phyloP scores from a whole-genome alignment of 306 rosid species.

The Senna tora region DNA sequence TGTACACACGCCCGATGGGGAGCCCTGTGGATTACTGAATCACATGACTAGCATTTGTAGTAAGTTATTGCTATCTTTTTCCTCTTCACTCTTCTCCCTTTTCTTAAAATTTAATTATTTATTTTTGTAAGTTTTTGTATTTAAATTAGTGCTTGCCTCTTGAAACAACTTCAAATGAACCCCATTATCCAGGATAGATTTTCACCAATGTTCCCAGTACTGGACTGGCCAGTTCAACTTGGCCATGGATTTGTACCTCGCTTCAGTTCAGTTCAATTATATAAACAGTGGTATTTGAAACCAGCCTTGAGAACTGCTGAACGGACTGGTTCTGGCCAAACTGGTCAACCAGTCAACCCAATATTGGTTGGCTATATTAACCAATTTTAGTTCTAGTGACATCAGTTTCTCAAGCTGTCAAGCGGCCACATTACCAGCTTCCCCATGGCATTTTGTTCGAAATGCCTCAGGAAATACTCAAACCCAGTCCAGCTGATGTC shows the following conservation, averaged over 20 bases:
- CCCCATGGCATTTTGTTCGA: background rate
- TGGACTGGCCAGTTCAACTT: no score
- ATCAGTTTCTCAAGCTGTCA: background rate
- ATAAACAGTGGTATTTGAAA: background rate
- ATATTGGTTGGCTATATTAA: background rate
- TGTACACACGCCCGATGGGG: conserved; percentile 99
- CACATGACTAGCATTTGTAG: conserved; percentile 80
- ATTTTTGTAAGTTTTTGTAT: background rate
- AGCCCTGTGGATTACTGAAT: conserved; percentile 95
- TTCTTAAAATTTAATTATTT: background rate
- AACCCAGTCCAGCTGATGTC: background rate
- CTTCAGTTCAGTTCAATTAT: background rate
- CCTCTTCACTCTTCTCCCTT: conserved; percentile 8
- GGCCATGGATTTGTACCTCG: background rate
- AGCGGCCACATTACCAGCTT: background rate
- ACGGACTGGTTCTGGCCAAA: background rate
- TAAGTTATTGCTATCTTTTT: conserved; percentile 50
- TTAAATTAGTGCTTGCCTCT: conserved; percentile 2
- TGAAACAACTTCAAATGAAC: conserved; percentile 1
- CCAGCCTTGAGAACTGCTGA: background rate
- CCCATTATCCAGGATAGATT: no score
- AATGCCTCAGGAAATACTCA: background rate
- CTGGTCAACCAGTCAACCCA: background rate
- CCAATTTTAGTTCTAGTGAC: background rate
- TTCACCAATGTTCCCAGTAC: no score